Evolutionary conservation across 345 rosid genomes (phyloP), one percentile per base, ranked within the genome.

Genomic region (Streptanthus diversifolius): DNA sequence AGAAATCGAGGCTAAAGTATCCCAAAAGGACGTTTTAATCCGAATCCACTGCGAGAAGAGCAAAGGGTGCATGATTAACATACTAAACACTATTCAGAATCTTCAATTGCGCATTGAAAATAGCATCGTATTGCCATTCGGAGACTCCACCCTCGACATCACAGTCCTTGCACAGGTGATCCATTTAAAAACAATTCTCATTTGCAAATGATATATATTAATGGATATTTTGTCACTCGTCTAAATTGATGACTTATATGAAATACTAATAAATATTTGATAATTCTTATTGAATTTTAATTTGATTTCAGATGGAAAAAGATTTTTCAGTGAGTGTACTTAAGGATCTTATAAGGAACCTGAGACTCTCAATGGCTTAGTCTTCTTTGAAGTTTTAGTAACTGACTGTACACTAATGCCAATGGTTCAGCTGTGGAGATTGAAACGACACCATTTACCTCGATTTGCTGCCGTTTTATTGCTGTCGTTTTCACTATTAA

Each of bases 151-250:
- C 29, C 80, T 88, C 9, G 85, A 88, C 71, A 77, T 92, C 14
- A 86, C 98, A 24, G 35, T 92, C 61, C 80, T 79, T 54, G 92
- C 91, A 68, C 80, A 84, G 90, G 97, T 91, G 6, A 69, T 24
- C 17, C n/a, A 3, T 68, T 29, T 54, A 13, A 12, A 11, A 63
- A 37, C 10, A 12, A 7, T 22, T 54, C 35, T 41, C 32, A 19
- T 59, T 35, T 52, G 14, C 22, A 49, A 29, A n/a, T 41, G 9
- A 4, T 52, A 43, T 33, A 51, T 30, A 44, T 43, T 14, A 1
- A 21, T 55, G n/a, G 18, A 39, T n/a, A 41, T 9, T 3, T 53
- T 9, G 3, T 49, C 9, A 11, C 3, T 29, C 10, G 17, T 40
- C 2, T 13, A 41, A 8, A 68, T 54, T 53, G 52, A 54, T 54